phyloP scores from a whole-genome alignment of 345 rosid species.

The Corchorus olitorius region DNA sequence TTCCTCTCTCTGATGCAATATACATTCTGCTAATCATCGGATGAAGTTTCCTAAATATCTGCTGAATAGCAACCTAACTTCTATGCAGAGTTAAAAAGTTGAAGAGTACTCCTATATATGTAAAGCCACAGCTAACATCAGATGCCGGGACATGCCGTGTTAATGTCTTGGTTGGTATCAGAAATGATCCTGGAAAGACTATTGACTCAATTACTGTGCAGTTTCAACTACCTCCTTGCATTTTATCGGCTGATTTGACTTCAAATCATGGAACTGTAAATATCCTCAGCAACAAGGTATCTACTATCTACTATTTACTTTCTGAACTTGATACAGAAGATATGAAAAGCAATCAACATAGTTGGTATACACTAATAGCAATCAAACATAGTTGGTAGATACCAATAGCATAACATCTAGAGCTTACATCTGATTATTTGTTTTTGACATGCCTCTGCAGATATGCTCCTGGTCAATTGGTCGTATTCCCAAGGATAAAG shows the following conservation, averaged over 20 bases:
- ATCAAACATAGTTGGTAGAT: neutral
- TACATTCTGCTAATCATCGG: neutral
- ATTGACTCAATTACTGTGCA: constrained; percentile 76
- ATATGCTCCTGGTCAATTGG: constrained; percentile 86
- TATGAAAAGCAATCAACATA: neutral
- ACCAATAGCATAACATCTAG: neutral
- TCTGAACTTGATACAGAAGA: neutral
- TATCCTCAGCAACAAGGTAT: constrained; percentile 80
- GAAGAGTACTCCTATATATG: constrained; percentile 78
- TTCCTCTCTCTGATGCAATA: neutral
- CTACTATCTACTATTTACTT: too few relatives aligned
- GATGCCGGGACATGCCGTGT: constrained; percentile 73
- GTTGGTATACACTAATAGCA: neutral
- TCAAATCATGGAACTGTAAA: constrained; percentile 88
- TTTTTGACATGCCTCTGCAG: constrained; percentile 42
- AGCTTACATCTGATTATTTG: neutral
- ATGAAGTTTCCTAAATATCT: neutral
- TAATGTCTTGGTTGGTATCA: constrained; percentile 74
- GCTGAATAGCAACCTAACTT: neutral
- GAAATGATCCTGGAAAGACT: constrained; percentile 81
- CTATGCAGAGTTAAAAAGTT: constrained; percentile 74
- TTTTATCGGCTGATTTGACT: constrained; percentile 78
- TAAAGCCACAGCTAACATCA: constrained; percentile 89
- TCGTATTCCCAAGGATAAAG: constrained; percentile 76
- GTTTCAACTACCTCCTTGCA: constrained; percentile 76